These are phyloP conservation scores for Cymbidium sinense DNA, from an alignment of 106 monocot species.

Conservation along the genomic window DNA sequence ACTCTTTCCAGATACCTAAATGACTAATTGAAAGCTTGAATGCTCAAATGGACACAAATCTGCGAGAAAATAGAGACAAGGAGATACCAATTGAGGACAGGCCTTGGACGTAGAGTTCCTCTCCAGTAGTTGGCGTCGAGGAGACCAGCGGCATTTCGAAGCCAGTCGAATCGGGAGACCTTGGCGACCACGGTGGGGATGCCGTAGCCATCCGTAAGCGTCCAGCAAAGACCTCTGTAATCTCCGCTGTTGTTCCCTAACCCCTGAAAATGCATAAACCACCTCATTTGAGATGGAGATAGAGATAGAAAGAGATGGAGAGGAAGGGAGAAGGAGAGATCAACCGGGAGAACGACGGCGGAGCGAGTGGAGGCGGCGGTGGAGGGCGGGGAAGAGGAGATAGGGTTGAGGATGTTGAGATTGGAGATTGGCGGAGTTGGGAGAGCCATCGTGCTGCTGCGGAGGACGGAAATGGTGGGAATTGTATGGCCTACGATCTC, in stretches of 20 bases:
- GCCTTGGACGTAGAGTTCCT: slow-evolving; percentile 69
- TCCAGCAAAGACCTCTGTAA: slow-evolving; percentile 40
- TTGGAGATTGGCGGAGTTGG: no score
- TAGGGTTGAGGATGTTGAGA: no score
- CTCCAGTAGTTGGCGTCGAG: slow-evolving; percentile 69
- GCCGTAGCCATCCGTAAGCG: slow-evolving; percentile 35
- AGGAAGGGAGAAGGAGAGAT: neutral
- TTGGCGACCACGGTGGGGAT: slow-evolving; percentile 49
- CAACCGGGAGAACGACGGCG: neutral
- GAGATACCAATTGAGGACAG: slow-evolving; percentile 72
- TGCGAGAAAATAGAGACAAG: neutral
- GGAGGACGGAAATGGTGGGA: no score
- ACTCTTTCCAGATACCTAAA: slow-evolving; percentile 76
- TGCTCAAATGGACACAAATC: neutral
- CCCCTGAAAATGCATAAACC: slow-evolving; percentile 36
- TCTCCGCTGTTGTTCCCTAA: slow-evolving; percentile 81
- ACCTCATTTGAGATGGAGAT: neutral
- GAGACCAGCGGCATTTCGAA: slow-evolving; percentile 84
- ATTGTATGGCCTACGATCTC: no score
- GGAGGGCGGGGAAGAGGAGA: no score
- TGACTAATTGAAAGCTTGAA: neutral
- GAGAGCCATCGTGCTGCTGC: no score
- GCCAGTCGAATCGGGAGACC: slow-evolving; percentile 82
- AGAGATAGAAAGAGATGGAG: neutral
- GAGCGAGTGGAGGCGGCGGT: no score